Evolutionary conservation across 208 protist genomes (phyloP), one percentile per base, ranked within the genome.

Genomic region (Jaenimonas drosophilae): DNA sequence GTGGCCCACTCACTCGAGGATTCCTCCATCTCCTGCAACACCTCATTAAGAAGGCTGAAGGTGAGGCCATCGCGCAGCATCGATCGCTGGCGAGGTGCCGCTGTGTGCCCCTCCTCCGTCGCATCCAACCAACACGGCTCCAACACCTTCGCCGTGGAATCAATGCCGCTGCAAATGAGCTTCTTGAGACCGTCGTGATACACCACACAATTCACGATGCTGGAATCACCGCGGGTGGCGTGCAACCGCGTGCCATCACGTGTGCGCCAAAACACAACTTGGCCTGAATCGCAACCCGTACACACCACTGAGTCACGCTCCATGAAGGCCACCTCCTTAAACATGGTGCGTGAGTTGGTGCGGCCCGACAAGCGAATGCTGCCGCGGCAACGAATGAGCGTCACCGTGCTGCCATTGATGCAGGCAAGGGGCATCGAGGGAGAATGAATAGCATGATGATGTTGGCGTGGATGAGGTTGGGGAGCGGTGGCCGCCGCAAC

Each of bases 321-420:
- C 49, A 82, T 56, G 37, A 62, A 82, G n/a, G 54, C 54, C 4
- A 71, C 68, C 28, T 77, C 54, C 49, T 82, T 82, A 49, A 70
- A 82, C 60, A 71, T 71, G 11, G 68, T 71, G n/a, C 39, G 14
- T 11, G 12, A 26, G 66, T 82, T 77, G 2, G 23, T 17, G 9
- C 74, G 62, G 0, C 64, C 64, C 9, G 32, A 34, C 11, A 75
- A 32, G 0, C 37, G 29, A 7, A 50, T 30, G 45, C 33, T 25
- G 24, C 51, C 42, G 9, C 40, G 17, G 17, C 44, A 28, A 25
- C 27, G 31, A 0, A 65, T 34, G 19, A 39, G 30, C 31, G 65
- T 40, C 4, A 68, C 16, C 7, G 23, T 61, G 0, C 29, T 27
- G 19, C 12, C 19, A 12, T 19, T 20, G 5, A n/a, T 21, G 6